A percentile compares a stretch with the other conserved stretches of the same genome.
phyloP scores from a whole-genome alignment of 139 green algal species.

The Ettlia oleoabundans region DNA sequence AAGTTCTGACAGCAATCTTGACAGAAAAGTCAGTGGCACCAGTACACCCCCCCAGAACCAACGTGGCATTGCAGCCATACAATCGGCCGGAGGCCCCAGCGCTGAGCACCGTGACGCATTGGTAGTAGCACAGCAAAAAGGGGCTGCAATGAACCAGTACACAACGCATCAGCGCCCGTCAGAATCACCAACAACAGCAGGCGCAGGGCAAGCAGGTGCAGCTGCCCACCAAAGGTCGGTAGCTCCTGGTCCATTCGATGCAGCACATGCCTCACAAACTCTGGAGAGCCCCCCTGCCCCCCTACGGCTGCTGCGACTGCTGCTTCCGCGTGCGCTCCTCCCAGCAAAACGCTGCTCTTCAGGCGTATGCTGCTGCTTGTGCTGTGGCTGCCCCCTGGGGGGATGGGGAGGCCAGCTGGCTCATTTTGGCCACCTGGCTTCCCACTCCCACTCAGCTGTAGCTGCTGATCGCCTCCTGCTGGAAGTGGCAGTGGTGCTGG shows the following conservation, averaged over 20 bases:
- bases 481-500: not conserved
- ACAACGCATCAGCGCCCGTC: not conserved
- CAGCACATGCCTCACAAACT: slow-evolving; percentile 13
- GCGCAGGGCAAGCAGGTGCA: not conserved
- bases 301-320: not conserved
- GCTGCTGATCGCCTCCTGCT: not conserved
- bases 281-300: not conserved
- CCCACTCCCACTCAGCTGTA: no score
- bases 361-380: not conserved
- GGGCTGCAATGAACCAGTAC: no score
- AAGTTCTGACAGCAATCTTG: no score
- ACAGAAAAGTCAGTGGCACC: no score
- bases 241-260: not conserved
- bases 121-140: not conserved
- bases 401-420: not conserved
- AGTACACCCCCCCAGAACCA: no score
- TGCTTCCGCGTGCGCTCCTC: not conserved
- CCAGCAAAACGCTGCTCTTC: not conserved
- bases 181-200: not conserved
- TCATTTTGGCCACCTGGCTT: not conserved
- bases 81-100: not conserved
- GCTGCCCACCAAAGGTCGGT: not conserved
- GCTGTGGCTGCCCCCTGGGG: not conserved
- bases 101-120: not conserved
- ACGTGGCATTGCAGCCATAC: no score